Evolutionary conservation across 2,329 filamentous ascomycete species (phyloP).

Genomic region (Colletotrichum tofieldiae): DNA sequence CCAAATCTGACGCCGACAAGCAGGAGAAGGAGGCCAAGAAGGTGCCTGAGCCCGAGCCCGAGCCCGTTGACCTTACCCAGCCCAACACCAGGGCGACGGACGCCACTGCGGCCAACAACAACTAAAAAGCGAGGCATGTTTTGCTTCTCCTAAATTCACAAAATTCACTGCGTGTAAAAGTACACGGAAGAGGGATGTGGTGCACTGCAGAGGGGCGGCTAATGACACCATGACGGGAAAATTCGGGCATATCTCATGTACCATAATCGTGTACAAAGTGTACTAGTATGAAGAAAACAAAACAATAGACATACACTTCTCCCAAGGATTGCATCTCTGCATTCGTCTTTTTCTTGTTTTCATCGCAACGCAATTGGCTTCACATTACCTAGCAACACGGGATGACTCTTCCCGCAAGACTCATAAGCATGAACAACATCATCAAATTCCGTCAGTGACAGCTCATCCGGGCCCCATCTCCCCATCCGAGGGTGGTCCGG

Average conservation of each 20-base stretch:
- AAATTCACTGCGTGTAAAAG: background rate
- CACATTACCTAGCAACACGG: slow-evolving; percentile 10
- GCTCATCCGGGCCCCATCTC: slow-evolving; percentile 9
- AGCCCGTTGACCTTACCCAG: slow-evolving; percentile 38
- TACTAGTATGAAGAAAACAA: slow-evolving; percentile 26
- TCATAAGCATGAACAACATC: slow-evolving; percentile 20
- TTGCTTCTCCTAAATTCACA: background rate
- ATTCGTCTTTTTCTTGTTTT: background rate
- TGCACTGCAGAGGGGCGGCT: slow-evolving; percentile 18
- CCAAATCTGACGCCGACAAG: slow-evolving; percentile 35
- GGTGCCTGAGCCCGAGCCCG: slow-evolving; percentile 34
- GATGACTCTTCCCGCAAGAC: background rate
- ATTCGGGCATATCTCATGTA: slow-evolving; percentile 38
- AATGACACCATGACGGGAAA: slow-evolving; percentile 41
- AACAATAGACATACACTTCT: slow-evolving; percentile 41
- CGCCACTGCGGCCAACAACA: slow-evolving; percentile 52
- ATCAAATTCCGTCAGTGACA: background rate
- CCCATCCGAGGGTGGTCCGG: slow-evolving; percentile 15
- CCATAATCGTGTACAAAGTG: slow-evolving; percentile 43
- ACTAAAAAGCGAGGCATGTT: background rate
- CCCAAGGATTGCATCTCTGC: background rate
- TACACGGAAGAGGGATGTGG: background rate
- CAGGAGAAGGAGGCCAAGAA: slow-evolving; percentile 34
- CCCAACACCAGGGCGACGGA: slow-evolving; percentile 50
- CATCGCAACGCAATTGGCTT: background rate